Base-by-base conservation (phyloP, 805 yeast genomes). In the Candida silvicultrix region DNA sequence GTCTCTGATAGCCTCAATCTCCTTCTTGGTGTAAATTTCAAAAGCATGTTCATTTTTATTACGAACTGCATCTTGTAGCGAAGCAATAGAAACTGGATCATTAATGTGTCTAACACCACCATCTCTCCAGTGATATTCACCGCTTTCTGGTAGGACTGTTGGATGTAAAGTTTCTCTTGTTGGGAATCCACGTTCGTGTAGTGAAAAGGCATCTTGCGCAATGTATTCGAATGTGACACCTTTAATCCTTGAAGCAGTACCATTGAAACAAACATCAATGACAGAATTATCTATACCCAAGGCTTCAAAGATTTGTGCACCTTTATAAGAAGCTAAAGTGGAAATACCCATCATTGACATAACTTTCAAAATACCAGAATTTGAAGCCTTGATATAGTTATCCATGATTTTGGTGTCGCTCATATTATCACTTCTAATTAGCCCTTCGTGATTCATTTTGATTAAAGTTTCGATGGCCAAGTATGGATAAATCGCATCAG, bases 301-400 rank as follows among this genome's bases (percentile, higher is more conserved):
- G 42, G 96, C 96, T 69, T 92, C 99, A 65, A 94, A 92, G 62
- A 92, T 94, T 73, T 92, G 99, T 25, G 99, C 99, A 68, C 98
- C 98, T 71, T 92, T 92, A 71, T 92, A 92, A n/a, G 97, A 88
- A 12, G 97, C 97, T 64, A 92, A 74, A 28, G 99, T 94, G 29
- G 98, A 90, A 58, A 92, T 94, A 75, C 99, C 99, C 98, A 92
- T 94, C 75, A 94, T 92, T 34, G 97, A 89, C 99, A 92, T 92
- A 49, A 94, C 97, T 73, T 94, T 92, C 58, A 89, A 73, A 57
- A 92, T 84, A 68, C 98, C 98, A 45, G 89, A 85, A 62, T 92
- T 95, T 49, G 87, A 75, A 12, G 97, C 84, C 54, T 80, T 75
- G 63, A 84, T 86, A 71, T 89, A 92, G 73, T 92, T 92, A 44